Evolutionary conservation across 169 alveolate genomes (phyloP).

Genomic region (Pseudocohnilembus persalinus): DNA sequence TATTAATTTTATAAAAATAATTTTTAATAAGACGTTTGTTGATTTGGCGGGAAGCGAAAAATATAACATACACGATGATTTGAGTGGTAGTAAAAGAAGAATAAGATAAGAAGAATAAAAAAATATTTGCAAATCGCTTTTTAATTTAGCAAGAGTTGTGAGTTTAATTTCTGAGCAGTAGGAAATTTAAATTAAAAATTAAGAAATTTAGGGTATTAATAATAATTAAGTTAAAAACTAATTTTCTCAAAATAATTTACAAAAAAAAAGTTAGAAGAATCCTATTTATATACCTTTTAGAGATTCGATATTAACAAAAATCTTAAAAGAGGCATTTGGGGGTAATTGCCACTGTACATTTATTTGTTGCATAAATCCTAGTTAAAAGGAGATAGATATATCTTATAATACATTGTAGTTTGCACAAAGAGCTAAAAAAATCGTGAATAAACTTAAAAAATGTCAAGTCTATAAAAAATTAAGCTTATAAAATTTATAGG

Average conservation of each 20-base stretch:
- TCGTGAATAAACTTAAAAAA: too few species aligned
- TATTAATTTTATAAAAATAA: too few species aligned
- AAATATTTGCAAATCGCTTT: background rate
- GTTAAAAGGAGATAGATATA: background rate
- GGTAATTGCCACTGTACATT: background rate
- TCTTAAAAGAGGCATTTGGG: background rate
- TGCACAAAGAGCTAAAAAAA: background rate
- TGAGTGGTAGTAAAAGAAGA: background rate
- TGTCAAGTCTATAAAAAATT: too few species aligned
- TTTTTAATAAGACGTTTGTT: background rate
- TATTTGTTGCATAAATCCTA: background rate
- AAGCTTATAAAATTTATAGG: too few species aligned
- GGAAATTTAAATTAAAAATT: too few species aligned
- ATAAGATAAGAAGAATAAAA: background rate
- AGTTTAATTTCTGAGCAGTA: background rate
- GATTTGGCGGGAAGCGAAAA: background rate
- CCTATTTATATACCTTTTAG: background rate
- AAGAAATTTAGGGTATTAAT: too few species aligned
- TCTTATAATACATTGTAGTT: background rate
- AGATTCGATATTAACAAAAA: background rate
- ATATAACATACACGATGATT: background rate
- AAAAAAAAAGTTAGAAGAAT: background rate
- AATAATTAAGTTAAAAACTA: background rate
- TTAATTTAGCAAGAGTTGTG: background rate
- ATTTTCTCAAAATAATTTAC: too few species aligned